Evolutionary conservation across 2,329 filamentous ascomycete genomes (phyloP).

Genomic region (Apiospora phragmitis): DNA sequence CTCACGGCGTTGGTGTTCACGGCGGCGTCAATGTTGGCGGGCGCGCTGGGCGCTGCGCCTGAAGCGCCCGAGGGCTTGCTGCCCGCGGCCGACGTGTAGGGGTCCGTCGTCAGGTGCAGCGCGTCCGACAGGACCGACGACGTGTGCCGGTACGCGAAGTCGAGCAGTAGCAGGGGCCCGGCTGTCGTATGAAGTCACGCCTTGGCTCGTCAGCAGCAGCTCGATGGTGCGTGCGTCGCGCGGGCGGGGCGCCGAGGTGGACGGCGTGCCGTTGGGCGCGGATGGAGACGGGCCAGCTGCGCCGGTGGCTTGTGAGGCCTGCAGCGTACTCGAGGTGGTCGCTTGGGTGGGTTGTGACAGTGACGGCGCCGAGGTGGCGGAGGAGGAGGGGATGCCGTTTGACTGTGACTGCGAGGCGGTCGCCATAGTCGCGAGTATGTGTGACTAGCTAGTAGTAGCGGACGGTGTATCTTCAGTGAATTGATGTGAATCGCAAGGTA

Average conservation of each 20-base stretch:
- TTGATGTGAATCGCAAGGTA: slow-evolving; percentile 21
- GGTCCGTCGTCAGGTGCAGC: slow-evolving; percentile 67
- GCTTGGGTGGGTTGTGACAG: slow-evolving; percentile 28
- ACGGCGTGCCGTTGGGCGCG: slow-evolving; percentile 29
- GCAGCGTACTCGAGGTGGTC: slow-evolving; percentile 35
- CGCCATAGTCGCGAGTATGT: slow-evolving; percentile 26
- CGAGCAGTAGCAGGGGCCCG: slow-evolving; percentile 80
- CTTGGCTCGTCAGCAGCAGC: slow-evolving; percentile 75
- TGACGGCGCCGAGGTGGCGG: slow-evolving; percentile 33
- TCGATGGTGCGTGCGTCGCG: slow-evolving; percentile 80
- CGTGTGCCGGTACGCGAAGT: slow-evolving; percentile 84
- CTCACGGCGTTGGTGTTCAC: slow-evolving; percentile 68
- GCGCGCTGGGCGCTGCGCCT: slow-evolving; percentile 49
- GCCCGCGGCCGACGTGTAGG: slow-evolving; percentile 62
- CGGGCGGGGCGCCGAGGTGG: slow-evolving; percentile 57
- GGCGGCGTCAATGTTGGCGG: slow-evolving; percentile 50
- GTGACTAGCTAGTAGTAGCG: not conserved
- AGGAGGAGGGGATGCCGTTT: slow-evolving; percentile 51
- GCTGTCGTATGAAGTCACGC: slow-evolving; percentile 77
- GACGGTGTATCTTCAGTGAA: not conserved
- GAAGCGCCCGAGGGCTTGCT: slow-evolving; percentile 49
- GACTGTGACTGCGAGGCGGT: slow-evolving; percentile 44
- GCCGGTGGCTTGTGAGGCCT: slow-evolving; percentile 24
- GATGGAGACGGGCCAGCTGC: slow-evolving; percentile 22
- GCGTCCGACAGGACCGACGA: slow-evolving; percentile 70